A percentile compares a stretch with the other conserved stretches of the same genome.
These are phyloP conservation scores for Ehretia macrophylla DNA, from an alignment of 257 asterid genomes.

Conservation along the genomic window DNA sequence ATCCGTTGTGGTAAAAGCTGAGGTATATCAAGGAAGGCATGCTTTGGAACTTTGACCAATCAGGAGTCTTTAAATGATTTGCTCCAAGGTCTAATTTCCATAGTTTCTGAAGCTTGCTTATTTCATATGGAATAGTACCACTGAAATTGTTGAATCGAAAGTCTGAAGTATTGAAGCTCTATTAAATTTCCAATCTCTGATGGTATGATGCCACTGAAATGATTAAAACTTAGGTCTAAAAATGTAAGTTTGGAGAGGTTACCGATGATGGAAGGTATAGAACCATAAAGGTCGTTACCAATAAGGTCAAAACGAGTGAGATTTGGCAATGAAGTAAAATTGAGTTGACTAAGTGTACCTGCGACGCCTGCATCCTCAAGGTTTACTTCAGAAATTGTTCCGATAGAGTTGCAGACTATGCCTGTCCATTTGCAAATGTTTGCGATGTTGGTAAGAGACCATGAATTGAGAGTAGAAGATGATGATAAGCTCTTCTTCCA, in stretches of 20 bases:
- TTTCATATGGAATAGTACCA: conserved; percentile 58
- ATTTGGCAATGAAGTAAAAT: conserved; percentile 41
- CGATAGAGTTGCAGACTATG: conserved; percentile 38
- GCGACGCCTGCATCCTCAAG: conserved; percentile 33
- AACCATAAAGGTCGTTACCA: conserved; percentile 46
- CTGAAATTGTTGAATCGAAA: conserved; percentile 45
- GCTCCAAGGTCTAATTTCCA: conserved; percentile 59
- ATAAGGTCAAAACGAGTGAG: conserved; percentile 38
- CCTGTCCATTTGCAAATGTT: conserved; percentile 67
- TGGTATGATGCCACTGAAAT: conserved; percentile 41
- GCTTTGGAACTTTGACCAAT: conserved; percentile 50
- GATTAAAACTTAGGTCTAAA: conserved; percentile 67
- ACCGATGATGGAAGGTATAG: conserved; percentile 61
- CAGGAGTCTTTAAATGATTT: conserved; percentile 49
- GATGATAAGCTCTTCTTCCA: conserved; percentile 50
- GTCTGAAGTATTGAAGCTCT: conserved; percentile 38
- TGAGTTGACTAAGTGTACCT: conserved; percentile 38
- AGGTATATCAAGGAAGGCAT: conserved; percentile 54
- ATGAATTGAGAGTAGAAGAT: conserved; percentile 35
- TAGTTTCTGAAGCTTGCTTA: conserved; percentile 55
- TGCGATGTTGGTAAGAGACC: conserved; percentile 47
- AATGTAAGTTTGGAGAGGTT: conserved; percentile 35
- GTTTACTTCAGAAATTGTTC: conserved; percentile 40
- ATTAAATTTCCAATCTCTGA: conserved; percentile 54
- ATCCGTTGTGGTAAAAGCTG: conserved; percentile 36